Evolutionary conservation across 2,329 filamentous ascomycete species (phyloP).

Genomic region (Ophiostoma australiae): DNA sequence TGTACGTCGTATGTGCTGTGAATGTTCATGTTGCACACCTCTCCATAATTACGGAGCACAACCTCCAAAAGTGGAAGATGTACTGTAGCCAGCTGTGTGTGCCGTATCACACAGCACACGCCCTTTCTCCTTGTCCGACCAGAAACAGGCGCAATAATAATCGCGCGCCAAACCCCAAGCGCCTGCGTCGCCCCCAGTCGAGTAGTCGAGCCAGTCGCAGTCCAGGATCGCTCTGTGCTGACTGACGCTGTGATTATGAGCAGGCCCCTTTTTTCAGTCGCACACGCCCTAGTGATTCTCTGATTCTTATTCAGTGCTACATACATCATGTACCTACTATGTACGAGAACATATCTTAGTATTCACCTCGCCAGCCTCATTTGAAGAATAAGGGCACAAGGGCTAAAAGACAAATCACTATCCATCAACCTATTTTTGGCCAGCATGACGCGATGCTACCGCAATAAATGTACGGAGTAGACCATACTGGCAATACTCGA

Average conservation of each 20-base stretch:
- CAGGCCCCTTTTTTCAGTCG: background rate
- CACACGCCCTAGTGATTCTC: background rate
- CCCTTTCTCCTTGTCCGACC: background rate
- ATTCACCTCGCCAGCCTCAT: too few species aligned
- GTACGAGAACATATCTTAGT: too few species aligned
- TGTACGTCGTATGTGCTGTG: slow-evolving; percentile 10
- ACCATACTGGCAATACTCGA: background rate
- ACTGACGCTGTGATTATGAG: background rate
- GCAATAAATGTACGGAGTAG: background rate
- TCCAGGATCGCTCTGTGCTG: background rate
- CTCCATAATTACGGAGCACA: slow-evolving; percentile 10
- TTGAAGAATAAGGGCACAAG: background rate
- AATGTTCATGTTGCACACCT: background rate
- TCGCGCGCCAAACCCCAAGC: slow-evolving; percentile 19
- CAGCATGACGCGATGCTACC: background rate
- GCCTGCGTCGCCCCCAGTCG: slow-evolving; percentile 10
- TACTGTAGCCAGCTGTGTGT: background rate
- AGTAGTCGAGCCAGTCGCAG: background rate
- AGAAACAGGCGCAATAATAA: slow-evolving; percentile 16
- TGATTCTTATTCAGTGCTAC: too few species aligned
- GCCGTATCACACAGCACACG: slow-evolving; percentile 3
- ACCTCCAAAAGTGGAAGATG: slow-evolving; percentile 4
- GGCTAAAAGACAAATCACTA: background rate
- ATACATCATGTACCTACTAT: too few species aligned
- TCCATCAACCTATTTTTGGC: background rate